Evolutionary conservation across 306 rosid genomes (phyloP).

Genomic region (Mucuna pruriens): DNA sequence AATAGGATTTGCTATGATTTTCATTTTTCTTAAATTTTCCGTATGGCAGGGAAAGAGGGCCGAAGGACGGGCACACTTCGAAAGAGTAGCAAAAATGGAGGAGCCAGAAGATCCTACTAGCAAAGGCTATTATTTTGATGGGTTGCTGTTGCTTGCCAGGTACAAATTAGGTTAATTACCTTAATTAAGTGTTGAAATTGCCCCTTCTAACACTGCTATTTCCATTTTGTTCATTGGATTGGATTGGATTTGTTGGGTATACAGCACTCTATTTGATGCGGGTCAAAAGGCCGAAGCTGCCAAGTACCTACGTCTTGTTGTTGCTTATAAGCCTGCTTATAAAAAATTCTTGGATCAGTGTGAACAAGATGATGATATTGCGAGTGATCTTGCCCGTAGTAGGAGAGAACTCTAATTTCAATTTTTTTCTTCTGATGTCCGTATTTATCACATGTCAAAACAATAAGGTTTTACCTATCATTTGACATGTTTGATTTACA

Average conservation of each 20-base stretch:
- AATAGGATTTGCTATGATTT: conserved; percentile 19
- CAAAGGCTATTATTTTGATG: conserved; percentile 84
- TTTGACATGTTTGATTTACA: background rate
- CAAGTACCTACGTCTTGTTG: conserved; percentile 73
- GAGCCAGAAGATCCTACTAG: conserved; percentile 80
- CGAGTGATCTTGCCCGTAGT: conserved; percentile 65
- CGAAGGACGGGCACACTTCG: conserved; percentile 76
- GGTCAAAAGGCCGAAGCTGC: conserved; percentile 85
- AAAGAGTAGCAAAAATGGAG: conserved; percentile 72
- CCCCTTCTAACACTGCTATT: background rate
- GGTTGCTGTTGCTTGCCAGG: conserved; percentile 82
- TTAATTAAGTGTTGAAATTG: conserved; percentile 1
- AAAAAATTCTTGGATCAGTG: conserved; percentile 65
- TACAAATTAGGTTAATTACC: conserved; percentile 19
- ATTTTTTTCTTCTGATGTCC: background rate
- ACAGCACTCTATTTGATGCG: conserved; percentile 69
- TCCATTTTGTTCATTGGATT: conserved; percentile 17
- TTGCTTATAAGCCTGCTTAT: conserved; percentile 72
- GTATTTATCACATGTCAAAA: conserved; percentile 22
- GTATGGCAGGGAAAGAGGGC: conserved; percentile 65
- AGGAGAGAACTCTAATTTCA: conserved; percentile 70
- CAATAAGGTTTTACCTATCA: background rate
- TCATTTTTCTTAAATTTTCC: conserved; percentile 20
- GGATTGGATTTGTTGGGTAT: conserved; percentile 33
- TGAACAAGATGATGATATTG: conserved; percentile 61